Percentiles rank a stretch among this genome's conserved stretches.
These are phyloP conservation scores for Globisporangium emineosum DNA, from an alignment of 352 stramenopile genomes.

Conservation along the genomic window DNA sequence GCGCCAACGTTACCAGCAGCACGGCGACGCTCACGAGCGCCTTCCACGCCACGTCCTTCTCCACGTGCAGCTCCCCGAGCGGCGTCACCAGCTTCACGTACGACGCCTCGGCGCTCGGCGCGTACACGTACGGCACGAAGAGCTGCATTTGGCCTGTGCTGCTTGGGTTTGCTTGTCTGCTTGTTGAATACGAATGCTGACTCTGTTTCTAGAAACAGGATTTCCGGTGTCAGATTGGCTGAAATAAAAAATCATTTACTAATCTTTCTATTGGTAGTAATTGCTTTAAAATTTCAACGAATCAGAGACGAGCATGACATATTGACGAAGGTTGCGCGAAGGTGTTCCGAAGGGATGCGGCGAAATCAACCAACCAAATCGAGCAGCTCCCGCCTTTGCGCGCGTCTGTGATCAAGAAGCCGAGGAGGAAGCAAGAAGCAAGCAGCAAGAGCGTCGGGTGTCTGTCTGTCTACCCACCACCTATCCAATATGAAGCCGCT, in stretches of 20 bases:
- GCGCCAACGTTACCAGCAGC: conserved; percentile 35
- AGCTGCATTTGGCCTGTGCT: conserved; percentile 10
- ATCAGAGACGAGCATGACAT: background rate
- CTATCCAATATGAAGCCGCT: conserved; percentile 86
- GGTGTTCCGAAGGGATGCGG: conserved; percentile 22
- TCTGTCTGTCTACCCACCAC: background rate
- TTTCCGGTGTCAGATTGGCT: background rate
- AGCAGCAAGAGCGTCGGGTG: background rate
- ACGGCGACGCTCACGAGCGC: conserved; percentile 29
- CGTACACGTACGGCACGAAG: conserved; percentile 80
- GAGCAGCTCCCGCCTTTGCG: conserved; percentile 11
- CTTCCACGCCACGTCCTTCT: conserved; percentile 47
- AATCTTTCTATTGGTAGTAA: background rate
- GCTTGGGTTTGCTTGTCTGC: background rate
- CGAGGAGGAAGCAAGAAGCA: background rate
- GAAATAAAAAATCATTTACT: background rate
- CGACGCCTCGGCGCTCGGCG: conserved; percentile 43
- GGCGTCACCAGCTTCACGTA: conserved; percentile 76
- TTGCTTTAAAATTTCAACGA: background rate
- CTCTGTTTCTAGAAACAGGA: background rate
- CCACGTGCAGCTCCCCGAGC: conserved; percentile 55
- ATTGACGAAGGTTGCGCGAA: background rate
- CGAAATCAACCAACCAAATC: conserved; percentile 27
- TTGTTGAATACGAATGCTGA: background rate
- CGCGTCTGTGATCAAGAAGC: background rate